Base-by-base conservation (phyloP, 2,329 filamentous ascomycete species). In the Microcera coccophila region DNA sequence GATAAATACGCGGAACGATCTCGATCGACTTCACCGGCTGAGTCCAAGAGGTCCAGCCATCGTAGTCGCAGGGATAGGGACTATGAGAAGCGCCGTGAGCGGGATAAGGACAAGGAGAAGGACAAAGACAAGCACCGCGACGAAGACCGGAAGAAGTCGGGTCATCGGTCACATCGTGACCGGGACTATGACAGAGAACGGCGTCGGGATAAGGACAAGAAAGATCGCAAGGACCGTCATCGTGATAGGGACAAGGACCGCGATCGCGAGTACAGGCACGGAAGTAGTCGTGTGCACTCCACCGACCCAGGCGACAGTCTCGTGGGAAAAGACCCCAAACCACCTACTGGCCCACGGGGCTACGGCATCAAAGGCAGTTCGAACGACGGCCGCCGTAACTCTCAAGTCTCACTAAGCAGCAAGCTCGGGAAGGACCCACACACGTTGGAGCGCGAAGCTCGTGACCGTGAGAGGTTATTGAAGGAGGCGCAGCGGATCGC, bases 401-500 rank as follows among this genome's bases (percentile, higher is more conserved):
- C 68, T 4, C 63, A 67, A 43, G 24, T 42, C 8, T 49, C 46
- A 5, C 35, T 37, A 35, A 38, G 47, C 4, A 44, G 39, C 41
- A 53, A 60, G 20, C n/a, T n/a, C n/a, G 53, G 56, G 29, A 72
- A 71, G 45, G 81, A 85, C 50, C 73, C 79, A n/a, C 83, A 87
- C 62, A 83, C 84, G 2, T 69, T 82, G 0, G 84, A 88, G 62
- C 79, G 84, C 17, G 83, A 86, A 59, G 78, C 78, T 11, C 71
- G 81, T 14, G 76, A 84, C 56, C 73, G 82, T 35, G 82, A 85
- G 61, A 73, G 84, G 19, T 69, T 86, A 39, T 69, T 84, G 11
- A 84, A 82, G 56, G 84, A 88, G 63, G 79, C 81, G 29, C 81
- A 87, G 63, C 75, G 79, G 26, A 78, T 84, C 63, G 73, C 80